Base-by-base conservation (phyloP, 768 basidiomycete species). In the Imleria badia region DNA sequence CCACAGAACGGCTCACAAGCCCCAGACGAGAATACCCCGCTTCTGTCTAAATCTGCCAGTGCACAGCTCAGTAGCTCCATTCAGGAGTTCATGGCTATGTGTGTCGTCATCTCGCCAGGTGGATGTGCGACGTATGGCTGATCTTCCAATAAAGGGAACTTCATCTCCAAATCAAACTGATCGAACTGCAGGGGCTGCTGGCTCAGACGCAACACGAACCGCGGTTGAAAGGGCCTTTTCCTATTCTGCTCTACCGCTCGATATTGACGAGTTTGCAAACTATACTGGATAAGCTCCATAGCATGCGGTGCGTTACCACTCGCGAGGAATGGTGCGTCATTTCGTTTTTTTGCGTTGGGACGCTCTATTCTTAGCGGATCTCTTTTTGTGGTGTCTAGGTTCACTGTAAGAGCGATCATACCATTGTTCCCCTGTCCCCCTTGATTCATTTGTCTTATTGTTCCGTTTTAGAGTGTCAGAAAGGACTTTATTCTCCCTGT, bases 271-370 rank as follows among this genome's bases (percentile, higher is more conserved):
- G 89, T 62, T 64, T 94, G 58, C 92, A 96, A 69, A 85, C 84
- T 1, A 93, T 95, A 31, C 72, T 96, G 57, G 94, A 95, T 64
- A 86, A 82, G 66, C 72, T 99, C 52, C 97, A 98, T 68, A 91
- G 91, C 60, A 97, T 98, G 89, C 83, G 95, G 29, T 95, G 93
- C 68, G 95, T 98, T n/a, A 97, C 91, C 6, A 94, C 93, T 0
- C 81, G 92, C 38, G 91, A 96, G 69, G 94, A 96, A 76, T 98
- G 95, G 94, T 89, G 48, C 51, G 82, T 69, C 14, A 34, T 43
- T 39, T 44, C 29, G 33, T 55, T 39, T 17, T 17, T 30, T 40
- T 23, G n/a, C 36, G 13, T 39, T 33, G 23, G 4, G 20, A 3
- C 33, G 17, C 45, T 38, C 62, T 51, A 54, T 19, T 35, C 59